Evolutionary conservation across 805 yeast species (phyloP).

Genomic region (Wickerhamomyces rabaulensis): DNA sequence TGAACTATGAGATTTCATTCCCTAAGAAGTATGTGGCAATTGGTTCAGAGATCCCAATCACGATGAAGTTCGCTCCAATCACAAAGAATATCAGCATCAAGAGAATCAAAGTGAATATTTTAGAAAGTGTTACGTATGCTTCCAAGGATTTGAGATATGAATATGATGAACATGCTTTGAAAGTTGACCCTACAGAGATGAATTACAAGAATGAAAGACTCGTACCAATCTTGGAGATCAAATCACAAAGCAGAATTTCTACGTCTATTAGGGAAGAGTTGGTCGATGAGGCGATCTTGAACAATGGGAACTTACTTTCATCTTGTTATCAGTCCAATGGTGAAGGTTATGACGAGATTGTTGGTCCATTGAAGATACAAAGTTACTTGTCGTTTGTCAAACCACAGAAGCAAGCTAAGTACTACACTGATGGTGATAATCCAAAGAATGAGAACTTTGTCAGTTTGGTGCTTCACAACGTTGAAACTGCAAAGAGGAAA

Average conservation of each 20-base stretch:
- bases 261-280: slow-evolving; percentile 55
- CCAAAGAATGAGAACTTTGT: slow-evolving; percentile 4
- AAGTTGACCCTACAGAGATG: not conserved
- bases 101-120: slow-evolving; percentile 57
- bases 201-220: slow-evolving; percentile 39
- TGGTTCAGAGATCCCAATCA: slow-evolving; percentile 54
- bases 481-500: slow-evolving; percentile 6
- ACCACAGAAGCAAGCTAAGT: slow-evolving; percentile 11
- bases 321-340: slow-evolving; percentile 43
- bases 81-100: slow-evolving; percentile 57
- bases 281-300: slow-evolving; percentile 39
- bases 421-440: not conserved
- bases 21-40: slow-evolving; percentile 65
- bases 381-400: slow-evolving; percentile 17
- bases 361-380: slow-evolving; percentile 16
- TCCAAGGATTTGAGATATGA: slow-evolving; percentile 50
- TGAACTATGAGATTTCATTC: slow-evolving; percentile 66
- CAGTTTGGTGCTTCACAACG: not conserved
- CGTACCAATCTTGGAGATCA: slow-evolving; percentile 57
- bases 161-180: slow-evolving; percentile 36
- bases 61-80: slow-evolving; percentile 62
- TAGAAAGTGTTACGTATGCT: slow-evolving; percentile 61
- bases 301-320: slow-evolving; percentile 56
- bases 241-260: slow-evolving; percentile 43
- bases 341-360: slow-evolving; percentile 15